Evolutionary conservation across 2,329 filamentous ascomycete species (phyloP).

Genomic region (Diaporthe batatas): DNA sequence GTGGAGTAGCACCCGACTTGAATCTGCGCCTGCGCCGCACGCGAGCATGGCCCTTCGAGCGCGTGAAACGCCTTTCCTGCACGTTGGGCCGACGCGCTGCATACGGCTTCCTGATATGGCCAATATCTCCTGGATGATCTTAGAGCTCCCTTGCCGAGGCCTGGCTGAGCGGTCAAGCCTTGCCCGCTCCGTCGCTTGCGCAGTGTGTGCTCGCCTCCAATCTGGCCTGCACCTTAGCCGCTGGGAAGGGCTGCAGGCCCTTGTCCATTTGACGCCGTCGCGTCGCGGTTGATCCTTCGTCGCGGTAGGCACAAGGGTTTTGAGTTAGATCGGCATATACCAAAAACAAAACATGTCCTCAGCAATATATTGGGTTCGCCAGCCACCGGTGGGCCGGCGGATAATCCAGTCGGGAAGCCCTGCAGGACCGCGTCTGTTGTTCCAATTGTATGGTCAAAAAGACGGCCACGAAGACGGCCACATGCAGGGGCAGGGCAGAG

Average conservation of each 20-base stretch:
- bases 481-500: constrained; percentile 28
- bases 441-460: constrained; percentile 31
- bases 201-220: background rate
- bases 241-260: constrained; percentile 6
- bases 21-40: constrained; percentile 34
- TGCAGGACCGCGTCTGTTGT: constrained; percentile 38
- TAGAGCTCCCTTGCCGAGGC: background rate
- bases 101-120: constrained; percentile 26
- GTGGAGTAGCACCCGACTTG: constrained; percentile 1
- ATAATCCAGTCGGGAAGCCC: background rate
- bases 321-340: background rate
- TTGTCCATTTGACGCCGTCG: constrained; percentile 15
- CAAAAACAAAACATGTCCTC: background rate
- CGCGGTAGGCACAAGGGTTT: background rate
- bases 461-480: constrained; percentile 24
- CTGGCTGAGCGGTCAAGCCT: constrained; percentile 28
- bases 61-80: constrained; percentile 29
- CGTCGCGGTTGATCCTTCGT: constrained; percentile 6
- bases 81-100: constrained; percentile 34
- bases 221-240: constrained; percentile 36
- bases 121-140: constrained; percentile 20
- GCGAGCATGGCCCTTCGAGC: constrained; percentile 12
- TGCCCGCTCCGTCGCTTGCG: constrained; percentile 25
- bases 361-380: no score
- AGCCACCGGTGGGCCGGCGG: background rate